Percentiles rank a stretch among this genome's conserved stretches.
These are phyloP conservation scores for Protomyces macrosporus DNA, from an alignment of 1,139 yeast genomes.

Conservation along the genomic window DNA sequence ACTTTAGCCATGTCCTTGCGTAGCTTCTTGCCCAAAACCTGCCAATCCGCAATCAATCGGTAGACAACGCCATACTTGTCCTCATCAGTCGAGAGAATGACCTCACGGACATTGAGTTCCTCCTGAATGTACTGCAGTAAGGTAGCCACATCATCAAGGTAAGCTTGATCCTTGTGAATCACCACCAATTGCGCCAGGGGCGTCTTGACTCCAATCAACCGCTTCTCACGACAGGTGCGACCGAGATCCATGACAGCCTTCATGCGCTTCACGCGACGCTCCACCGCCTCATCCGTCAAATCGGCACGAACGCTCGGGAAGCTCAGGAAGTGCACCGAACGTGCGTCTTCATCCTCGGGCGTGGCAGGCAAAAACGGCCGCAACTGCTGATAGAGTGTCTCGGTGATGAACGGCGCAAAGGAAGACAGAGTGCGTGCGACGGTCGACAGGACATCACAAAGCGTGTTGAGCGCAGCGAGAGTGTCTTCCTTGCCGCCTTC, in stretches of 20 bases:
- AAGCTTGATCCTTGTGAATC: conserved; percentile 68
- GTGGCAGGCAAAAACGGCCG: conserved; percentile 55
- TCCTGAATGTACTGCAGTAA: conserved; percentile 75
- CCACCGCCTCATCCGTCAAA: conserved; percentile 68
- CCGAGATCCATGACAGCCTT: conserved; percentile 95
- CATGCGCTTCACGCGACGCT: conserved; percentile 81
- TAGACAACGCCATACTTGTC: conserved; percentile 85
- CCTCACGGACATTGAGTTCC: conserved; percentile 86
- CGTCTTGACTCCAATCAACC: conserved; percentile 84
- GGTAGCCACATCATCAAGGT: conserved; percentile 71
- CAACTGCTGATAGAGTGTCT: conserved; percentile 76
- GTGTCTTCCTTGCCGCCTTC: conserved; percentile 81
- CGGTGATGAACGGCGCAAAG: conserved; percentile 93
- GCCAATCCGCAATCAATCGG: conserved; percentile 98
- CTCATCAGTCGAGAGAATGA: conserved; percentile 86
- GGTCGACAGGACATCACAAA: conserved; percentile 82
- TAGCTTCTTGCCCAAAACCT: conserved; percentile 92
- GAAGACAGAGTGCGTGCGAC: conserved; percentile 97
- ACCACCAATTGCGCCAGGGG: conserved; percentile 87
- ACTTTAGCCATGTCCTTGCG: conserved; percentile 91
- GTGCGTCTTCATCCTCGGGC: conserved; percentile 52
- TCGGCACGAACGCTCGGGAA: conserved; percentile 85
- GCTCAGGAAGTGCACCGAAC: conserved; percentile 87
- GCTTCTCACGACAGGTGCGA: conserved; percentile 94
- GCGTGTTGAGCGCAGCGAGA: conserved; percentile 75